These are phyloP conservation scores for Sugiyamaella chiloensis DNA, from an alignment of 805 yeast species.

Conservation along the genomic window DNA sequence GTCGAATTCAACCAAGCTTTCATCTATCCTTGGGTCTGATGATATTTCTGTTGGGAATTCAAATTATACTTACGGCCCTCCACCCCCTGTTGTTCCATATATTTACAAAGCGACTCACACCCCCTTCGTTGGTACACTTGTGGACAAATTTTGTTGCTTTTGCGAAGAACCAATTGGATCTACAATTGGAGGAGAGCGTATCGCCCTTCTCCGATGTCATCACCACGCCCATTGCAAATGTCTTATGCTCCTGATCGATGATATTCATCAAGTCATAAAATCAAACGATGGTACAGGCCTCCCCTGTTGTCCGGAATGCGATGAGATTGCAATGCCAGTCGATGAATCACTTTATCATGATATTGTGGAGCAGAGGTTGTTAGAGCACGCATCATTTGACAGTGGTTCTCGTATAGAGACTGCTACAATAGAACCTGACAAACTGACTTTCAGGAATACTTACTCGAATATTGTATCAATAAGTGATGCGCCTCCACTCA, in stretches of 20 bases:
- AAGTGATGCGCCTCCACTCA: constrained; percentile 8
- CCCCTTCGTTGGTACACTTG: constrained; percentile 8
- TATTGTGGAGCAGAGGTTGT: constrained; percentile 10
- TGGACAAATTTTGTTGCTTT: constrained; percentile 20
- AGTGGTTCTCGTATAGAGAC: background rate
- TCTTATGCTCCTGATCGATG: constrained; percentile 12
- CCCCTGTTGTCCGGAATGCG: constrained; percentile 23
- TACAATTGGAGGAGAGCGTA: constrained; percentile 18
- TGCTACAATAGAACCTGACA: background rate
- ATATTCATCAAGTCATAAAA: constrained; percentile 5
- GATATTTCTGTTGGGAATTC: too few species aligned
- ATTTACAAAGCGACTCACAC: constrained; percentile 5
- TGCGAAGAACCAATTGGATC: constrained; percentile 24
- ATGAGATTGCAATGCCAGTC: constrained; percentile 15
- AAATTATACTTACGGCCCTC: too few species aligned
- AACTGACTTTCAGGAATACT: too few species aligned
- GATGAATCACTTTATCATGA: constrained; percentile 15
- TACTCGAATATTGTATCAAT: background rate
- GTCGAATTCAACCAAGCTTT: too few species aligned
- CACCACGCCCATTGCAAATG: constrained; percentile 24
- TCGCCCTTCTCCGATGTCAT: constrained; percentile 18
- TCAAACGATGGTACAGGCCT: constrained; percentile 9
- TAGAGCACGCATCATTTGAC: constrained; percentile 3
- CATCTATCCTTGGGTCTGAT: too few species aligned
- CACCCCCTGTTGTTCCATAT: constrained; percentile 14